A percentile compares a stretch with the other conserved stretches of the same genome.
These are phyloP conservation scores for Chrysochromulina parva DNA, from an alignment of 78 protist species.

Conservation along the genomic window DNA sequence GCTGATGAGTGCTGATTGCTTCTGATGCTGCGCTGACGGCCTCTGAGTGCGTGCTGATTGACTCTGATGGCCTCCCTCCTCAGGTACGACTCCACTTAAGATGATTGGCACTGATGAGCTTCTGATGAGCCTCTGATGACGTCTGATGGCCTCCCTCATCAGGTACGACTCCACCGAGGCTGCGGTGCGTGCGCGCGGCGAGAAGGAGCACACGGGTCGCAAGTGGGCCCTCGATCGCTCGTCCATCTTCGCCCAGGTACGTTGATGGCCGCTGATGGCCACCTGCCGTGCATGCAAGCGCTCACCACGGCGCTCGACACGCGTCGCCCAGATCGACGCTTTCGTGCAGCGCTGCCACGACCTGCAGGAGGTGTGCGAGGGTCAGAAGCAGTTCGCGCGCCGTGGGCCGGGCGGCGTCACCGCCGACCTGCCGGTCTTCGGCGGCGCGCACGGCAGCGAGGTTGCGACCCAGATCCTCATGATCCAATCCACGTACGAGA, in stretches of 20 bases:
- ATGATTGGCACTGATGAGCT: no score
- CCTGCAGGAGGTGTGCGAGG: slow-evolving; percentile 78
- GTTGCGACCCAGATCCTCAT: slow-evolving; percentile 29
- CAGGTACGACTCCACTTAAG: no score
- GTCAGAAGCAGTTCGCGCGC: slow-evolving; percentile 73
- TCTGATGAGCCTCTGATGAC: no score
- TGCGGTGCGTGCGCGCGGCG: slow-evolving; percentile 31
- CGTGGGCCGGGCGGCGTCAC: neutral
- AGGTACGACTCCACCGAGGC: no score
- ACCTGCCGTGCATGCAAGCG: no score
- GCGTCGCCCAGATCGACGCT: slow-evolving; percentile 73
- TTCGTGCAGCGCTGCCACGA: slow-evolving; percentile 87
- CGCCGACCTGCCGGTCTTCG: neutral
- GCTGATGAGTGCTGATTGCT: no score
- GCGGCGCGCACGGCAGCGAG: slow-evolving; percentile 35
- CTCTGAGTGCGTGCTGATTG: no score
- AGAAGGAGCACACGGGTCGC: neutral
- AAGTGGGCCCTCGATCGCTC: slow-evolving; percentile 50
- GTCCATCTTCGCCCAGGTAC: slow-evolving; percentile 60
- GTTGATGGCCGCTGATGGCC: no score
- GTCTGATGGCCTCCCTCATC: no score
- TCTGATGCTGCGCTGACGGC: no score
- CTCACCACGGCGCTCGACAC: no score
- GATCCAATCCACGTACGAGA: slow-evolving; percentile 62
- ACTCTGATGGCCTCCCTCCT: no score